Evolutionary conservation across 257 asterid species (phyloP).

Genomic region (Petunia secreta): DNA sequence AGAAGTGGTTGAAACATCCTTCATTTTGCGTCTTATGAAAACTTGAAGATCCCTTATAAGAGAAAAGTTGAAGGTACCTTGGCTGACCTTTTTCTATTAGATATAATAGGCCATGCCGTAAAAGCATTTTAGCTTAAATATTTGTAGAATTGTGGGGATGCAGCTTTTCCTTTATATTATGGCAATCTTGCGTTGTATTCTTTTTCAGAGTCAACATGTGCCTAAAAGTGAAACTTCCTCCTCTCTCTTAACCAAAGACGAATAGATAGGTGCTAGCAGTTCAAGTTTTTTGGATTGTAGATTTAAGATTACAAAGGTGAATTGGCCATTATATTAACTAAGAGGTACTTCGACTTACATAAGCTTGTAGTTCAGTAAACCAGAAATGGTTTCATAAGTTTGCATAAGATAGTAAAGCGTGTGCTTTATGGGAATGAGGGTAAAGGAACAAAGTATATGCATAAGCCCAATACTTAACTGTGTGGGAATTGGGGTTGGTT

Average conservation of each 20-base stretch:
- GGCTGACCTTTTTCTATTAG: background rate
- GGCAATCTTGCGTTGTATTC: background rate
- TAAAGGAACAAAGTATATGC: background rate
- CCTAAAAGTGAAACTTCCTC: background rate
- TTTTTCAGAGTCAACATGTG: background rate
- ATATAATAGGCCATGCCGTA: background rate
- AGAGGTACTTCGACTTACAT: background rate
- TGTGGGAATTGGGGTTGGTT: background rate
- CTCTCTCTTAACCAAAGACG: background rate
- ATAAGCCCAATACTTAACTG: background rate
- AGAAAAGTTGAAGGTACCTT: background rate
- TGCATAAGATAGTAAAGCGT: background rate
- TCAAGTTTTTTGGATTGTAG: constrained; percentile 11
- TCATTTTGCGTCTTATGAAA: background rate
- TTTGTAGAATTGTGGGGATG: constrained; percentile 13
- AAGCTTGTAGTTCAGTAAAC: constrained; percentile 8
- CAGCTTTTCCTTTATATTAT: background rate
- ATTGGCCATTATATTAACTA: background rate
- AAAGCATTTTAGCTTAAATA: constrained; percentile 6
- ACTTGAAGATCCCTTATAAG: background rate
- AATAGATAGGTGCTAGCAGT: background rate
- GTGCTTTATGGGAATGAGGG: background rate
- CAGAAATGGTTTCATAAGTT: background rate
- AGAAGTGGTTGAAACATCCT: background rate
- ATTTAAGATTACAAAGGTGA: background rate